Base-by-base conservation (phyloP, 2,329 filamentous ascomycete species). In the Orbilia oligospora region DNA sequence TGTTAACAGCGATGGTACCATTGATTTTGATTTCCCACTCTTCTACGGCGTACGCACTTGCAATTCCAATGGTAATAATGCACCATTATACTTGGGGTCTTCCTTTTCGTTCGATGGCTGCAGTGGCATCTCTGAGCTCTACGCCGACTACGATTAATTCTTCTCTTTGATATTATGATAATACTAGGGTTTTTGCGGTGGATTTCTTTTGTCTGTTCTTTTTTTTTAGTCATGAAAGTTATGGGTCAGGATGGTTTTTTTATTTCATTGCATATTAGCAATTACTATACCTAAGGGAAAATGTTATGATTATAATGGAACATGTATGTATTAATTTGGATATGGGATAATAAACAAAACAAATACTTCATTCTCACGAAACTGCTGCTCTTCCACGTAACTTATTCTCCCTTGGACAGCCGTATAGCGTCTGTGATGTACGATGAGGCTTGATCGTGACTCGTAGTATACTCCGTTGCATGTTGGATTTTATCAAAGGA, bases 111-210 rank as follows among this genome's bases (percentile, higher is more conserved):
- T 36, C 33, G 53, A 58, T 14, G 22, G 56, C 4, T 61, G 55
- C n/a, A 24, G 1, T 3, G 4, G 9, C 8, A 44, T 61, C 33
- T 24, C 18, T 3, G n/a, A 18, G 8, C 20, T 61, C 4, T 41
- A 41, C n/a, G 55, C 18, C 8, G 56, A 61, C 10, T 61, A 61
- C 36, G 56, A 61, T 38, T 58, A 10, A 38, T 20, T n/a, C 18
- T 18, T 18, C 33, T 30, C 16, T 27, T 51, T 51, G 20, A 27
- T 27, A 20, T 51, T 16, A 16, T 46, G 44, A 20, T 18, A 46
- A 8, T 46, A 8, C 20, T 20, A 18, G 10, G 38, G 2, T 38
- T 10, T 38, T 2, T 5, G 38, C 12, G 38, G 38, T 5, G 38
- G 38, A 46, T 46, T 20, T 46, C n/a, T 46, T 20, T 46, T 46